These are phyloP conservation scores for Lachnellula suecica DNA, from an alignment of 2,329 filamentous ascomycete species.

Conservation along the genomic window DNA sequence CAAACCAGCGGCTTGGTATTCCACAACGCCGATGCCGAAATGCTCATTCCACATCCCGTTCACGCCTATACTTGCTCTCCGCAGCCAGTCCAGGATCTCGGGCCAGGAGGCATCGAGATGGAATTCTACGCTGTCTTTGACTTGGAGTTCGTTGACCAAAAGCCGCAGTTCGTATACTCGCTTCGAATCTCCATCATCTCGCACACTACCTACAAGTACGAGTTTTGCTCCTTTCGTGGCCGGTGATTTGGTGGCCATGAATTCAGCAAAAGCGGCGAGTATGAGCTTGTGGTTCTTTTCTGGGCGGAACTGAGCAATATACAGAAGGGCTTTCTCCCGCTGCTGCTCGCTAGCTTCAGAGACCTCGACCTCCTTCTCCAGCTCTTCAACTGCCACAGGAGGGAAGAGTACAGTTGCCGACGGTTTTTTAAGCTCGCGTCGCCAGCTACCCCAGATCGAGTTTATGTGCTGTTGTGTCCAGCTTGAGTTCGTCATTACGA, in stretches of 20 bases:
- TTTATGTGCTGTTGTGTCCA: slow-evolving; percentile 89
- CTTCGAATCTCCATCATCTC: slow-evolving; percentile 77
- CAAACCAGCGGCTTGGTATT: slow-evolving; percentile 93
- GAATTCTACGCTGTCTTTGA: slow-evolving; percentile 84
- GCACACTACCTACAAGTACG: slow-evolving; percentile 88
- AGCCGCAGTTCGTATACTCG: slow-evolving; percentile 86
- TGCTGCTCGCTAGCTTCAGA: slow-evolving; percentile 65
- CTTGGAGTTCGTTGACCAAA: slow-evolving; percentile 79
- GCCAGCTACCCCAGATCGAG: slow-evolving; percentile 70
- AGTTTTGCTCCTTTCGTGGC: slow-evolving; percentile 62
- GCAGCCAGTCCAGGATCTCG: slow-evolving; percentile 77
- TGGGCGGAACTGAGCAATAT: slow-evolving; percentile 95
- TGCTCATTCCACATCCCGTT: slow-evolving; percentile 99
- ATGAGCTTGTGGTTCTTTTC: slow-evolving; percentile 96
- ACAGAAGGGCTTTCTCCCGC: slow-evolving; percentile 74
- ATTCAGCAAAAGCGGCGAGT: slow-evolving; percentile 78
- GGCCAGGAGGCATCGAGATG: slow-evolving; percentile 88
- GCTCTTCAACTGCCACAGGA: slow-evolving; percentile 84
- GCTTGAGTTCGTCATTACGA: slow-evolving; percentile 96
- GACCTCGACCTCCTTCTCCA: slow-evolving; percentile 73
- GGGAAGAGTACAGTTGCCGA: slow-evolving; percentile 79
- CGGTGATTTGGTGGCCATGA: slow-evolving; percentile 57
- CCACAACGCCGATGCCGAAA: slow-evolving; percentile 96
- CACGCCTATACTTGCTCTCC: slow-evolving; percentile 77
- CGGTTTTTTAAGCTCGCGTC: slow-evolving; percentile 42